phyloP scores from a whole-genome alignment of 176 grass and related monocot species.

The Aegilops speltoides region DNA sequence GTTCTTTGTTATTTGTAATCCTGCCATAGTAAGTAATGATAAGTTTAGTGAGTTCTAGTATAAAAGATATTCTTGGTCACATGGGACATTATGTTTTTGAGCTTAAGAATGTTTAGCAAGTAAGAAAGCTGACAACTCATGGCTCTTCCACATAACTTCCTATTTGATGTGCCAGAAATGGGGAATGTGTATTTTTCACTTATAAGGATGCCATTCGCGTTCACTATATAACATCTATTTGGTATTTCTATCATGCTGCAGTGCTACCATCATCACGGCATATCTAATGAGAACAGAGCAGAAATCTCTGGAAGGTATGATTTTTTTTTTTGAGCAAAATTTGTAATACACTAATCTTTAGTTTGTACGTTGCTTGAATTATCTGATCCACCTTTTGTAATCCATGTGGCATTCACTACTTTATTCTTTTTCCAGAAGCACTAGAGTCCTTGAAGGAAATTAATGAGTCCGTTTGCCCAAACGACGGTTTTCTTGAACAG shows the following conservation, averaged over 20 bases:
- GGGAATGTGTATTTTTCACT: neutral
- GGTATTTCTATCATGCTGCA: conserved; percentile 37
- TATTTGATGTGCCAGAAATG: neutral
- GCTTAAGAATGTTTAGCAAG: neutral
- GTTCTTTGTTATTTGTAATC: neutral
- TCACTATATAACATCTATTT: neutral
- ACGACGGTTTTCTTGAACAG: conserved; percentile 96
- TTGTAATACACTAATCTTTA: neutral
- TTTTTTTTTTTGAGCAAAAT: neutral
- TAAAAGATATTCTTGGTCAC: neutral
- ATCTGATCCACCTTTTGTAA: neutral
- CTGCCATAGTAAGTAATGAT: neutral
- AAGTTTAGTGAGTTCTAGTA: neutral
- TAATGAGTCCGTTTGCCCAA: conserved; percentile 55
- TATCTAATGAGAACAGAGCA: conserved; percentile 91
- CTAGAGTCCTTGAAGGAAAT: conserved; percentile 74
- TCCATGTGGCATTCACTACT: neutral
- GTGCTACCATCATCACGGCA: conserved; percentile 70
- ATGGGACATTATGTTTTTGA: neutral
- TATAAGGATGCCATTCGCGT: neutral
- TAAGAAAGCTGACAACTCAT: neutral
- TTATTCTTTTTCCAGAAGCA: conserved; percentile 65
- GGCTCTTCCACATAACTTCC: neutral
- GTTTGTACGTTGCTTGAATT: neutral
- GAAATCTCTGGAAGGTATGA: conserved; percentile 80